phyloP scores from a whole-genome alignment of 2,329 filamentous ascomycete species.

The Colletotrichum endophyticum region DNA sequence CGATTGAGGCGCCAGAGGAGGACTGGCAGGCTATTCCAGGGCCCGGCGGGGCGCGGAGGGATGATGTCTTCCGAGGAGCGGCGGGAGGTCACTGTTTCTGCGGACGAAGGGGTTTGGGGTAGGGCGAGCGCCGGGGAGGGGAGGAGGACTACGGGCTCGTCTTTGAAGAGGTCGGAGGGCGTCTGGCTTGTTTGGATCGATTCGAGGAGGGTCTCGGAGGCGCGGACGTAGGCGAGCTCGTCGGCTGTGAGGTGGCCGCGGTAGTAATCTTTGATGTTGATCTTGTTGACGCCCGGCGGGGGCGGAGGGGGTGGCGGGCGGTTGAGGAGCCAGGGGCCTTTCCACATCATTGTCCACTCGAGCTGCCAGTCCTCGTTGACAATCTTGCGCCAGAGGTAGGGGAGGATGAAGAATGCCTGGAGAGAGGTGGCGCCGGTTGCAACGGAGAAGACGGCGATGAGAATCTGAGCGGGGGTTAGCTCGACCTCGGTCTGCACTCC shows the following conservation, averaged over 20 bases:
- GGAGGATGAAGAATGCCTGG: constrained; percentile 53
- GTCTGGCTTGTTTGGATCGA: constrained; percentile 34
- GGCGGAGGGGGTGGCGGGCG: constrained; percentile 39
- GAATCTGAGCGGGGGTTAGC: constrained; percentile 24
- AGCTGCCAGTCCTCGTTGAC: constrained; percentile 57
- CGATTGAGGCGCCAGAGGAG: constrained; percentile 44
- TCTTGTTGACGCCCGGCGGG: constrained; percentile 44
- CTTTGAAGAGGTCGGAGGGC: constrained; percentile 28
- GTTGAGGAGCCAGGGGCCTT: constrained; percentile 50
- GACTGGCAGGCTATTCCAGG: constrained; percentile 46
- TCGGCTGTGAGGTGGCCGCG: constrained; percentile 51
- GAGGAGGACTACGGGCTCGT: constrained; percentile 29
- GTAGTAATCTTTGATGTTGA: constrained; percentile 53
- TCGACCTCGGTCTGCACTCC: constrained; percentile 31
- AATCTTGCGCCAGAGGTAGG: constrained; percentile 55
- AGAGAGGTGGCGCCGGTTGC: constrained; percentile 46
- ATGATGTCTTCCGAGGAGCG: constrained; percentile 24
- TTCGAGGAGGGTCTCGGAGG: constrained; percentile 36
- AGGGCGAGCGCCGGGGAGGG: constrained; percentile 31
- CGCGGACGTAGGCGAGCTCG: constrained; percentile 43
- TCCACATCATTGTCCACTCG: constrained; percentile 50
- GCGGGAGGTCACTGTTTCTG: background rate
- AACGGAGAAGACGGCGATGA: constrained; percentile 47
- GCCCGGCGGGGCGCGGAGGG: constrained; percentile 37
- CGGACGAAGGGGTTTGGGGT: constrained; percentile 4